Conservation (phyloP, 352 stramenopile genomes). For the Globisporangium canariense region DNA sequence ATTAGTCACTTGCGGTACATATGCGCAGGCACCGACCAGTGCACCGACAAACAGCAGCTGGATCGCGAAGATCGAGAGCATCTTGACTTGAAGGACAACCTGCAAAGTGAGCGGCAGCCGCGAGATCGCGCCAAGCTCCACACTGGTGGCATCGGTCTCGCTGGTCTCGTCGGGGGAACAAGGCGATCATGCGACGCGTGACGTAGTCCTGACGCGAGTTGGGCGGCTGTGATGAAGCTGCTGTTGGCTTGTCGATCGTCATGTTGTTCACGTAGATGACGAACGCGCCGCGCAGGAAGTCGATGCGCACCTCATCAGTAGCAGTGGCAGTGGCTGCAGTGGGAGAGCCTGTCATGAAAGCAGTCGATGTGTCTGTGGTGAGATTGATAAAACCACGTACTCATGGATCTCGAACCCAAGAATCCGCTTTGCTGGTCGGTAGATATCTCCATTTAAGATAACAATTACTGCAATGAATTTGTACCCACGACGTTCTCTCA, state of each 20-base stretch:
- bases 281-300: not conserved
- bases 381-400: too few species aligned
- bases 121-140: not conserved
- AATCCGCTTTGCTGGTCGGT: too few species aligned
- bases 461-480: too few species aligned
- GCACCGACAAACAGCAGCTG: constrained; percentile 1
- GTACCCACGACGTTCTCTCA: too few species aligned
- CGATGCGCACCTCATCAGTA: not conserved
- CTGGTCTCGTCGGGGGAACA: too few species aligned
- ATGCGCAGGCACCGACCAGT: not conserved
- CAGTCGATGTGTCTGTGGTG: not conserved
- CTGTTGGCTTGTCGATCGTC: not conserved
- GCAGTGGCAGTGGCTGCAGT: not conserved
- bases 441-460: too few species aligned
- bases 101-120: constrained; percentile 1
- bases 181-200: not conserved
- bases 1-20: not conserved
- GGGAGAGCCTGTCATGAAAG: not conserved
- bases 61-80: constrained; percentile 10
- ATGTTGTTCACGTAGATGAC: not conserved
- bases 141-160: too few species aligned
- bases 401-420: too few species aligned
- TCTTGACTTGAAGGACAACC: constrained; percentile 2
- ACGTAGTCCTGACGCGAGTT: constrained; percentile 5
- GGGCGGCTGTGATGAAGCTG: not conserved